These are phyloP conservation scores for Entophlyctis luteolus DNA, from an alignment of 192 early-diverging fungal species.

Conservation along the genomic window DNA sequence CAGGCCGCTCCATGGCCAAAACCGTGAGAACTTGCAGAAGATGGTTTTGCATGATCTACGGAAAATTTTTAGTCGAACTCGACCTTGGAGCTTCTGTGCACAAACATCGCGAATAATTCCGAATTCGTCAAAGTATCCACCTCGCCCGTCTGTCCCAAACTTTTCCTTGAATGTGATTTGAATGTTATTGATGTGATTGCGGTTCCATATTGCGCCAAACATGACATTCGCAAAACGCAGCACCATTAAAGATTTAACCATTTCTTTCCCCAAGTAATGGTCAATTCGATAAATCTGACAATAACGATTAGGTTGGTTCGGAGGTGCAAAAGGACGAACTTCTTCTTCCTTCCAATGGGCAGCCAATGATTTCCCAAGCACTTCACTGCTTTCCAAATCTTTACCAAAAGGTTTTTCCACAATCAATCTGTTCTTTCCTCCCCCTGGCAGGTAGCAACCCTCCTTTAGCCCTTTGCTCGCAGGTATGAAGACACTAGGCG, in stretches of 20 bases:
- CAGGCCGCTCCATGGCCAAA: constrained; percentile 92
- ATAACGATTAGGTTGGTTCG: too few species aligned
- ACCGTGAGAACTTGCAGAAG: constrained; percentile 89
- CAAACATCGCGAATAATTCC: constrained; percentile 95
- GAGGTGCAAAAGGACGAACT: too few species aligned
- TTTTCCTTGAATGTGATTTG: constrained; percentile 99
- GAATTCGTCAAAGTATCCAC: constrained; percentile 99
- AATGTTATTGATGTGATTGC: constrained; percentile 80
- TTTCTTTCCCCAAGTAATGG: constrained; percentile 98
- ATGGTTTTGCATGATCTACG: constrained; percentile 65
- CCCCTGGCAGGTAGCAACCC: constrained; percentile 57
- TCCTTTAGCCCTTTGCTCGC: constrained; percentile 72
- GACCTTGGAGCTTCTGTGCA: not conserved
- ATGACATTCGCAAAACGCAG: constrained; percentile 90
- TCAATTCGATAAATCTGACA: constrained; percentile 97
- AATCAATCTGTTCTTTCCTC: constrained; percentile 76
- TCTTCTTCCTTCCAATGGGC: constrained; percentile 83
- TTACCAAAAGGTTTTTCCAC: constrained; percentile 98
- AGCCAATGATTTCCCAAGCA: constrained; percentile 68
- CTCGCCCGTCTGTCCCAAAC: constrained; percentile 94
- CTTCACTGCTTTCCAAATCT: constrained; percentile 78
- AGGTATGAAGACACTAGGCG: constrained; percentile 89
- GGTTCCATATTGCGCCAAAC: constrained; percentile 90
- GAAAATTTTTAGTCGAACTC: too few species aligned
- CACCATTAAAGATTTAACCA: constrained; percentile 96